phyloP scores from a whole-genome alignment of 2,329 filamentous ascomycete genomes.

The Penicillium olsonii region DNA sequence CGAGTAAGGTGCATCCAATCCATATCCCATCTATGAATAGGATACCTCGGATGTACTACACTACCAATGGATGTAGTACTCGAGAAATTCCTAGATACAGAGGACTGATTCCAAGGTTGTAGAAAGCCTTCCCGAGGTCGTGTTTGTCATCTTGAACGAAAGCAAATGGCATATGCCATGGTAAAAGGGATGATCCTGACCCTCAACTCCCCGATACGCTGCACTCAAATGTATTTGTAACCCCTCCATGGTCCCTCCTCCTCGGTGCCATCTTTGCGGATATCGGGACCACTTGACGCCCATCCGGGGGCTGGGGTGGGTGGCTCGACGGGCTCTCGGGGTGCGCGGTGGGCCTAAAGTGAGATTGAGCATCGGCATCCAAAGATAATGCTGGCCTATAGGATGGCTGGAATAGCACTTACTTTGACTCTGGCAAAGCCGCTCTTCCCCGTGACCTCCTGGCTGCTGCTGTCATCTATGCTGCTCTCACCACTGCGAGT shows the following conservation, averaged over 20 bases:
- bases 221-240: background rate
- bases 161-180: too few species aligned
- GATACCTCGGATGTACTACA: too few species aligned
- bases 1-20: too few species aligned
- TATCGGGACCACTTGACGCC: background rate
- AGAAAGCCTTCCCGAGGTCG: too few species aligned
- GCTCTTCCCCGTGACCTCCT: background rate
- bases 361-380: background rate
- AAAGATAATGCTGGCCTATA: background rate
- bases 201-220: too few species aligned
- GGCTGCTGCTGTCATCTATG: background rate
- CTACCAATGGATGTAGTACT: too few species aligned
- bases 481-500: background rate
- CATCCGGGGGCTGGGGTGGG: background rate
- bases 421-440: constrained; percentile 7
- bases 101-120: too few species aligned
- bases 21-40: too few species aligned
- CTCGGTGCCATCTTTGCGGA: background rate
- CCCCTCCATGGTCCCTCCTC: background rate
- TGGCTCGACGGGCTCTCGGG: background rate
- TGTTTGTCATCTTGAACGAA: too few species aligned
- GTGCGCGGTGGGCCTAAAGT: background rate
- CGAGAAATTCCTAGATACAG: too few species aligned
- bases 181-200: too few species aligned
- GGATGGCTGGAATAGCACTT: background rate